Percentiles rank a stretch among this genome's conserved stretches.
Conservation (phyloP, 2,329 filamentous ascomycete species). For the Raffaelea ambrosiae region DNA sequence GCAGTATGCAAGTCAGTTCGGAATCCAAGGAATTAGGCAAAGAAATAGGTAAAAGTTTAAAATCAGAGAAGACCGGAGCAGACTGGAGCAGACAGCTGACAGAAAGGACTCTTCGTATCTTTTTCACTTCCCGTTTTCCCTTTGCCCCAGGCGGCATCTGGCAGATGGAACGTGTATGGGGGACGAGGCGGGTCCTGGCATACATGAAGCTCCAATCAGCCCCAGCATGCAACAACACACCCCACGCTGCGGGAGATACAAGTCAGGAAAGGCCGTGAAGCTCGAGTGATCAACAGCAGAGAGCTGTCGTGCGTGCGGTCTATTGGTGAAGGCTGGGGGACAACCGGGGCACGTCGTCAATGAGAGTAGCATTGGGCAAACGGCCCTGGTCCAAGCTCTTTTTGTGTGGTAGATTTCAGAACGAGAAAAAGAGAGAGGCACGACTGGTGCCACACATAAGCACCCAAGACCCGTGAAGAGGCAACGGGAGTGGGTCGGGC, state of each 20-base stretch:
- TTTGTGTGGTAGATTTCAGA: too few relatives aligned
- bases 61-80: background rate
- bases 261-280: conserved; percentile 14
- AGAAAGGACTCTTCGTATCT: background rate
- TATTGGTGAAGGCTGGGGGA: conserved; percentile 21
- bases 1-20: background rate
- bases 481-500: background rate
- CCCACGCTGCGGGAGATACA: conserved; percentile 18
- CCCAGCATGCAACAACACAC: conserved; percentile 9
- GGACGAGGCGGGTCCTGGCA: conserved; percentile 8
- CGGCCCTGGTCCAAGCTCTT: too few relatives aligned
- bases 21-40: background rate
- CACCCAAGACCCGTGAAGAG: too few relatives aligned
- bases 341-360: conserved; percentile 30
- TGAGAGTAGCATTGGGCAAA: conserved; percentile 1
- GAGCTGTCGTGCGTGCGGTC: conserved; percentile 20
- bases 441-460: background rate
- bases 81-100: background rate
- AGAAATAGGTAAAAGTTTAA: background rate
- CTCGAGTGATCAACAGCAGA: conserved; percentile 21
- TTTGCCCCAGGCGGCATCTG: conserved; percentile 1
- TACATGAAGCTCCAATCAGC: conserved; percentile 11
- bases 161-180: background rate
- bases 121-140: background rate
- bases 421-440: background rate